Evolutionary conservation across 306 rosid genomes (phyloP).

Genomic region (Glycyrrhiza uralensis): DNA sequence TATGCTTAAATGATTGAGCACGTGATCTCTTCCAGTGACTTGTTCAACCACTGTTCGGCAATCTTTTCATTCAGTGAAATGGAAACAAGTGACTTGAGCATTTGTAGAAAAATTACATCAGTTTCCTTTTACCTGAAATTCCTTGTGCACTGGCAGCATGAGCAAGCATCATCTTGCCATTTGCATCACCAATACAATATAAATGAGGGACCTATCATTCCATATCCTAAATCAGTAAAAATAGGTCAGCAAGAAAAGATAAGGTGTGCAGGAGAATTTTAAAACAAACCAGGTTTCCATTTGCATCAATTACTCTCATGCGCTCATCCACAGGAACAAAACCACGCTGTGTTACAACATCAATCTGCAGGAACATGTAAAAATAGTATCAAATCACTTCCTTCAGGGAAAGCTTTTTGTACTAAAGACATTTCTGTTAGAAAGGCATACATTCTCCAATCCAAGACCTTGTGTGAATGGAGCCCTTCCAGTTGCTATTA

Average conservation of each 20-base stretch:
- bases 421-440: slow-evolving; percentile 13
- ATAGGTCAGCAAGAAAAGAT: neutral
- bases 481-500: slow-evolving; percentile 97
- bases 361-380: slow-evolving; percentile 50
- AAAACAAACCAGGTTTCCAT: slow-evolving; percentile 72
- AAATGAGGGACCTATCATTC: slow-evolving; percentile 76
- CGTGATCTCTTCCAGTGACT: slow-evolving; percentile 84
- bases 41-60: slow-evolving; percentile 83
- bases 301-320: slow-evolving; percentile 73
- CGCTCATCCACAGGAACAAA: slow-evolving; percentile 92
- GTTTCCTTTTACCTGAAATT: slow-evolving; percentile 61
- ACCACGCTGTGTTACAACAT: slow-evolving; percentile 81
- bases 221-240: slow-evolving; percentile 32
- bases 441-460: slow-evolving; percentile 77
- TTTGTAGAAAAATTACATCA: slow-evolving; percentile 7
- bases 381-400: neutral
- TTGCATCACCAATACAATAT: slow-evolving; percentile 94
- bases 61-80: neutral
- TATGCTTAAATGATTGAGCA: slow-evolving; percentile 89
- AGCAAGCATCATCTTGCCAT: slow-evolving; percentile 99
- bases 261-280: neutral
- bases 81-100: neutral
- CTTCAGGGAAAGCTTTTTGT: neutral
- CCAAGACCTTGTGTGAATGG: slow-evolving; percentile 96
- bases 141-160: slow-evolving; percentile 99